Evolutionary conservation across 2,329 filamentous ascomycete genomes (phyloP).

Genomic region (Ceratocystis papillata): DNA sequence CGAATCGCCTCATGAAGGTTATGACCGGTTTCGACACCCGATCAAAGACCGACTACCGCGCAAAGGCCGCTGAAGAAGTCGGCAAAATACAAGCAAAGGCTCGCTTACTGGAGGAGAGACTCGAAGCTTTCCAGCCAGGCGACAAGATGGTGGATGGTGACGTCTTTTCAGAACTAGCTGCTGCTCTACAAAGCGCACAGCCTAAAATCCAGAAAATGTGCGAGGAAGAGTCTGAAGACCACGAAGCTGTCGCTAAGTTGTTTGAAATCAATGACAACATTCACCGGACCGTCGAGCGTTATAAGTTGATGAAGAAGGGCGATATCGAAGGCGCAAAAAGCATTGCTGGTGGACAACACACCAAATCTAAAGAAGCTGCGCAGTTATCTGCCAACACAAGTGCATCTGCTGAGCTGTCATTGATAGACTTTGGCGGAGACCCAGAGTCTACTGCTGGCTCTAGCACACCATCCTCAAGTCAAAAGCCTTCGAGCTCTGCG

Average conservation of each 20-base stretch:
- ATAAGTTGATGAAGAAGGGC: conserved; percentile 91
- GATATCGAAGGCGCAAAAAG: conserved; percentile 73
- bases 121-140: conserved; percentile 71
- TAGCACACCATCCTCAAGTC: conserved; percentile 31
- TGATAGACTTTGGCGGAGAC: conserved; percentile 80
- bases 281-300: conserved; percentile 88
- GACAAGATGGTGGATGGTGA: conserved; percentile 63
- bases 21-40: conserved; percentile 97
- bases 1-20: conserved; percentile 95
- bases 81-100: conserved; percentile 94
- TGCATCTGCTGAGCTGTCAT: conserved; percentile 63
- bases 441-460: conserved; percentile 45
- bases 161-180: conserved; percentile 73
- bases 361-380: conserved; percentile 23
- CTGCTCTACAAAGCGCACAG: conserved; percentile 81
- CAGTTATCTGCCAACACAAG: conserved; percentile 43
- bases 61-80: conserved; percentile 93
- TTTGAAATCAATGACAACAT: conserved; percentile 99
- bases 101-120: conserved; percentile 78
- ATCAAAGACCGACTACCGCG: conserved; percentile 93
- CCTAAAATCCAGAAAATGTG: conserved; percentile 99
- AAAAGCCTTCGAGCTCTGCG: conserved; percentile 45
- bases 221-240: conserved; percentile 94
- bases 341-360: conserved; percentile 66
- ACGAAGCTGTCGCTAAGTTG: conserved; percentile 88